phyloP scores from a whole-genome alignment of 176 grass and related monocot genomes.

The Puya raimondii region DNA sequence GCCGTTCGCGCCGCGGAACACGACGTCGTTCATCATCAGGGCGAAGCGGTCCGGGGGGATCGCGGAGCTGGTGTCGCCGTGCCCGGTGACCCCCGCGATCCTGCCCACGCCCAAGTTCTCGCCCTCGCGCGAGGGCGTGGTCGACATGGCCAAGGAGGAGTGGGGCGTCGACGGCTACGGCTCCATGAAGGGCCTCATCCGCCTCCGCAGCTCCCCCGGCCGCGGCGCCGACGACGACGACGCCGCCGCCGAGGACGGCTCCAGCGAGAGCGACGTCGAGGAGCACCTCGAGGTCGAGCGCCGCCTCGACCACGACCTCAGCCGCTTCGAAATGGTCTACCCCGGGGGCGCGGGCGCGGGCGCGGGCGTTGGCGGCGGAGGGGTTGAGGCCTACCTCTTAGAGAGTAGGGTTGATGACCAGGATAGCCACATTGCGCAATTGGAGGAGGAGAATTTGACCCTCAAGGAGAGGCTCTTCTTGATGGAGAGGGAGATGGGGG shows the following conservation, averaged over 20 bases:
- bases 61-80: slow-evolving; percentile 69
- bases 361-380: slow-evolving; percentile 1
- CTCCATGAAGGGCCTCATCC: slow-evolving; percentile 92
- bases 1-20: slow-evolving; percentile 82
- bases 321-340: slow-evolving; percentile 92
- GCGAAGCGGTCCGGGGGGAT: slow-evolving; percentile 86
- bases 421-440: slow-evolving; percentile 42
- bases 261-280: slow-evolving; percentile 76
- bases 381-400: slow-evolving; percentile 14
- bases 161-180: slow-evolving; percentile 94
- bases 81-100: slow-evolving; percentile 67
- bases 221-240: slow-evolving; percentile 14
- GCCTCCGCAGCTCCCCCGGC: slow-evolving; percentile 42
- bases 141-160: slow-evolving; percentile 79
- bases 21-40: slow-evolving; percentile 83
- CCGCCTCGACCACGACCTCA: slow-evolving; percentile 80
- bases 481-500: slow-evolving; percentile 72
- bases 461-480: slow-evolving; percentile 89
- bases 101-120: slow-evolving; percentile 76
- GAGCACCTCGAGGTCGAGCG: slow-evolving; percentile 87
- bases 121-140: slow-evolving; percentile 67
- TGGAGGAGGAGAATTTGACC: slow-evolving; percentile 86
- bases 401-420: slow-evolving; percentile 37
- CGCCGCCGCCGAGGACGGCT: slow-evolving; percentile 42
- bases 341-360: slow-evolving; percentile 26